A percentile compares a stretch with the other conserved stretches of the same genome.
phyloP scores from a whole-genome alignment of 345 rosid species.

The Euclidium syriacum region DNA sequence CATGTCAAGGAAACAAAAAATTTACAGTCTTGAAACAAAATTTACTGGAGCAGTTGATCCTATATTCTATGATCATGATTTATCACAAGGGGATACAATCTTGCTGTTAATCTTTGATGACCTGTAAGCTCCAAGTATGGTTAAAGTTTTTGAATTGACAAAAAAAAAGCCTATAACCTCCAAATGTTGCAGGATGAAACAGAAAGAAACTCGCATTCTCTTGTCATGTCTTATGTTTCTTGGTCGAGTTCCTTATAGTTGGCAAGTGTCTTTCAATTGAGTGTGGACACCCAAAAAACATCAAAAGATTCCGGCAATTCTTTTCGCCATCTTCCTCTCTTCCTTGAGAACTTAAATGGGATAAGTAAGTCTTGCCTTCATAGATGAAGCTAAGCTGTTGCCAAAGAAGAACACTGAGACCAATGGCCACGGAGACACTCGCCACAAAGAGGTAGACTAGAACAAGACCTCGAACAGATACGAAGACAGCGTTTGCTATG shows the following conservation, averaged over 20 bases:
- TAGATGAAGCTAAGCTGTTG: constrained; percentile 77
- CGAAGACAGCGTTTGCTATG: constrained; percentile 42
- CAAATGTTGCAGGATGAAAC: constrained; percentile 6
- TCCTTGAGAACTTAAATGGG: constrained; percentile 57
- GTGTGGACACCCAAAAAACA: constrained; percentile 65
- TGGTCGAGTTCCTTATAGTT: constrained; percentile 36
- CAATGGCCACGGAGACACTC: constrained; percentile 63
- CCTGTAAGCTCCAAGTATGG: constrained; percentile 20
- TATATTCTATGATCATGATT: constrained; percentile 14
- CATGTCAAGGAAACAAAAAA: constrained; percentile 3
- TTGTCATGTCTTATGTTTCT: constrained; percentile 57
- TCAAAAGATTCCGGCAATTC: constrained; percentile 62
- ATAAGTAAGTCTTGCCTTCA: constrained; percentile 72
- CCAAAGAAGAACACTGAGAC: constrained; percentile 70
- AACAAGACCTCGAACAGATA: constrained; percentile 65
- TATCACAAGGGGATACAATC: constrained; percentile 18
- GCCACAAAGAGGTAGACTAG: constrained; percentile 71
- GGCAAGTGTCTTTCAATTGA: constrained; percentile 48
- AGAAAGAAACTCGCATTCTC: neutral
- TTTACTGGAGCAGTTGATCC: constrained; percentile 10
- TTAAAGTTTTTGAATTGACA: neutral
- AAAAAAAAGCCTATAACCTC: neutral
- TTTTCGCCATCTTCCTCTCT: constrained; percentile 40
- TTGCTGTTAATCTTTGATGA: constrained; percentile 5
- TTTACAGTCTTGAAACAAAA: constrained; percentile 19